A percentile compares a stretch with the other conserved stretches of the same genome.
Conservation (phyloP, 129 eudicot species). For the Silybum marianum region DNA sequence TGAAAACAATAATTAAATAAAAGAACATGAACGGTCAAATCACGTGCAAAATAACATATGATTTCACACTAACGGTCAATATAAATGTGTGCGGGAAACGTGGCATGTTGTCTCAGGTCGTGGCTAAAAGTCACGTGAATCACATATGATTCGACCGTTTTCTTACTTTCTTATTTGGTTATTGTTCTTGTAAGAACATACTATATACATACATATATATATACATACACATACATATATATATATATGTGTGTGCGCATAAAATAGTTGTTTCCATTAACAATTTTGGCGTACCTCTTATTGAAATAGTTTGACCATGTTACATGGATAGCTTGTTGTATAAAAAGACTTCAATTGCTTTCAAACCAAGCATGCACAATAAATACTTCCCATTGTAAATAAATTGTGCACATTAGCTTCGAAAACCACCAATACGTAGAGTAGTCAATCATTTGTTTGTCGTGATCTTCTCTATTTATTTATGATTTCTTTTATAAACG, state of each 20-base stretch:
- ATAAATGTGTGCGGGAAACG: too few relatives aligned
- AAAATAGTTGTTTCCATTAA: not conserved
- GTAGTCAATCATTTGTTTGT: not conserved
- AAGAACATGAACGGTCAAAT: too few relatives aligned
- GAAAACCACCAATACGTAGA: constrained; percentile 6
- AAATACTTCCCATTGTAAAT: constrained; percentile 1
- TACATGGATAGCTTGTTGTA: not conserved
- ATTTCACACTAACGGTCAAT: too few relatives aligned
- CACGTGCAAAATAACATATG: too few relatives aligned
- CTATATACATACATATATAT: too few relatives aligned
- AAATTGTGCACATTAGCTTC: not conserved
- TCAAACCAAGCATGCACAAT: constrained; percentile 11
- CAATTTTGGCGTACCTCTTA: not conserved
- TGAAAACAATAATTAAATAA: too few relatives aligned
- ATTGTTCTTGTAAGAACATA: too few relatives aligned
- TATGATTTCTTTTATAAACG: not conserved
- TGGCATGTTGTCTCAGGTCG: too few relatives aligned
- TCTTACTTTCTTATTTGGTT: too few relatives aligned
- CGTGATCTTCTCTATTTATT: not conserved
- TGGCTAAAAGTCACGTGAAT: too few relatives aligned
- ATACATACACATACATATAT: too few relatives aligned
- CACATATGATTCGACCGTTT: too few relatives aligned
- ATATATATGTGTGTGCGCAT: not conserved
- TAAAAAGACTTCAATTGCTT: not conserved
- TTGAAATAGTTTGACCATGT: not conserved